phyloP scores from a whole-genome alignment of 441 rosid genomes.

The Euphorbia neoarborescens region DNA sequence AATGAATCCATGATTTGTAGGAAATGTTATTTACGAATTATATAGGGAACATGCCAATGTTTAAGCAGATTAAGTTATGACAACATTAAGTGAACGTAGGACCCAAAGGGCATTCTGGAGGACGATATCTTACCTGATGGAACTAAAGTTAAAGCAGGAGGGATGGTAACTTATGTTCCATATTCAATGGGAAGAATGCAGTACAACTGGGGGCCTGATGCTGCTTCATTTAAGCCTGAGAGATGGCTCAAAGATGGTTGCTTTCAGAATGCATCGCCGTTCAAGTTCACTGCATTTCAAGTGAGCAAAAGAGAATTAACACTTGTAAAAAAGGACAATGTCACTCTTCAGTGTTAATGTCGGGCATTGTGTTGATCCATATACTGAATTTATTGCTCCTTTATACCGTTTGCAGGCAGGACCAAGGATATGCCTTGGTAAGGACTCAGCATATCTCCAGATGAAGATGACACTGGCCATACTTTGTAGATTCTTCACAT shows the following conservation, averaged over 20 bases:
- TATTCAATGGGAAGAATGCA: slow-evolving; percentile 93
- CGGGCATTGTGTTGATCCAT: not conserved
- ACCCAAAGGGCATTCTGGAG: slow-evolving; percentile 72
- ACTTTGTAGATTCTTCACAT: slow-evolving; percentile 65
- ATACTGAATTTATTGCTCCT: not conserved
- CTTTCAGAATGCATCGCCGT: slow-evolving; percentile 82
- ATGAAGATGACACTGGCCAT: slow-evolving; percentile 94
- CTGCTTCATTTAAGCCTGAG: slow-evolving; percentile 69
- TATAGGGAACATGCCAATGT: not conserved
- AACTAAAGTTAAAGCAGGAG: slow-evolving; percentile 85
- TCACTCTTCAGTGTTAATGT: not conserved
- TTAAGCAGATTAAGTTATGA: not conserved
- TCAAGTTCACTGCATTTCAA: slow-evolving; percentile 94
- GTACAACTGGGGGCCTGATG: slow-evolving; percentile 88
- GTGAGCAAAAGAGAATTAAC: slow-evolving; percentile 26
- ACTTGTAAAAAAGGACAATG: not conserved
- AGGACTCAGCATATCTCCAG: slow-evolving; percentile 95
- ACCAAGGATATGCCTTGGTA: slow-evolving; percentile 88
- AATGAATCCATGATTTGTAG: not conserved
- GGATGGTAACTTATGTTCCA: slow-evolving; percentile 90
- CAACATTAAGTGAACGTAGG: slow-evolving; percentile 32
- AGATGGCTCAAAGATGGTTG: slow-evolving; percentile 85
- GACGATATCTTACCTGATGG: slow-evolving; percentile 87
- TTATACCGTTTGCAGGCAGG: slow-evolving; percentile 49
- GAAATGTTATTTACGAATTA: not conserved